Evolutionary conservation across 495 filamentous ascomycete genomes (phyloP), one percentile per base, ranked within the genome.

Genomic region (Coniosporium apollinis): DNA sequence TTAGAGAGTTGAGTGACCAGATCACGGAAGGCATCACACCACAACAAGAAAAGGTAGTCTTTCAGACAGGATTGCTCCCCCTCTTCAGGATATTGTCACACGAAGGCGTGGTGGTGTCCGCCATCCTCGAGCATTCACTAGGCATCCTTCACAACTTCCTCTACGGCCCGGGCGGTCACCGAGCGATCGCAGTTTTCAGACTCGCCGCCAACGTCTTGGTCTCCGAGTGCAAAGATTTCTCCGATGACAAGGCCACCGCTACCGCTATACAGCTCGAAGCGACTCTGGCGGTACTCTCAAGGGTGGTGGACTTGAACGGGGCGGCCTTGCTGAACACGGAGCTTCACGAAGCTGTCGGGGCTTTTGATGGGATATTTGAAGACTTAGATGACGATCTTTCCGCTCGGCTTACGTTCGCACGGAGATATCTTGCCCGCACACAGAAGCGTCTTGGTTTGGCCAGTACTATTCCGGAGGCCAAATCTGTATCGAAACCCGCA

Each of bases 141-240:
- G 65, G 54, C 15, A 72, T 62, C 2, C 70, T 78, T 21, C 73
- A 66, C 48, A 72, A 62, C 35, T 60, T 62, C 41, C 43, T 78
- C 13, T 72, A 58, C 38, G 70, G 73, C 15, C 44, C 52, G 10
- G 47, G 38, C 31, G 71, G 73, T 14, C 50, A 50, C 9, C 56
- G 67, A 18, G 62, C 55, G 4, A 43, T 65, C 16, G 33, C 26
- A 3, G 47, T 72, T 28, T 66, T 72, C 33, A 38, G 34, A 1
- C 50, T 32, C 25, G 39, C 46, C 1, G 41, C 43, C 4, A 29
- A 28, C 11, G 41, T 39, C 29, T 34, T 56, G 14, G 11, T 22
- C 7, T 16, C 34, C 19, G 35, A 20, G 3, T 41, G 44, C 7
- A 13, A 35, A 7, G 29, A 41, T n/a, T 9, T 28, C 17, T 4